These are phyloP conservation scores for Mitragyna speciosa DNA, from an alignment of 257 asterid genomes.

Conservation along the genomic window DNA sequence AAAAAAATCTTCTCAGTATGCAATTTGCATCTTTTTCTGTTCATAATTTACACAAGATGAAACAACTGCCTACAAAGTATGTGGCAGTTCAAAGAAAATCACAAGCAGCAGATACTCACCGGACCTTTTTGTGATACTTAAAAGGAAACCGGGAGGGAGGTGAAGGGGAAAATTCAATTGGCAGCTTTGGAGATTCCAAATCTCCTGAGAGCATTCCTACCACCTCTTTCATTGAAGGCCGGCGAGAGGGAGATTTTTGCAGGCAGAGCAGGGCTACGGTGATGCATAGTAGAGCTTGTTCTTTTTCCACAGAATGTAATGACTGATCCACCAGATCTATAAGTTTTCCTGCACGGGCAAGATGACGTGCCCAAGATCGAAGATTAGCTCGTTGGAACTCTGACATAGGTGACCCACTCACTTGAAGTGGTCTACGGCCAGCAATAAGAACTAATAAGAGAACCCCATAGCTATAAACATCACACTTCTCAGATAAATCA, in stretches of 20 bases:
- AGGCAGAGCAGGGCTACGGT: conserved; percentile 86
- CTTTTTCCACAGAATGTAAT: conserved; percentile 49
- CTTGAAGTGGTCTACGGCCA: conserved; percentile 95
- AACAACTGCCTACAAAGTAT: conserved; percentile 7
- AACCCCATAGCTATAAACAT: conserved; percentile 89
- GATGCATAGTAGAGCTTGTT: conserved; percentile 73
- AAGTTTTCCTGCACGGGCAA: conserved; percentile 94
- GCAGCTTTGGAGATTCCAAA: conserved; percentile 65
- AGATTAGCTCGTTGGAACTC: conserved; percentile 93
- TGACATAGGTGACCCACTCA: conserved; percentile 89
- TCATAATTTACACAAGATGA: conserved; percentile 2
- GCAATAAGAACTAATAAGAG: conserved; percentile 75
- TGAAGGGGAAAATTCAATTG: conserved; percentile 81
- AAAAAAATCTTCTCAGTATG: background rate
- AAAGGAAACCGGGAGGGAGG: conserved; percentile 58
- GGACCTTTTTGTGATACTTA: conserved; percentile 66
- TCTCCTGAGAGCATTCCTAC: conserved; percentile 77
- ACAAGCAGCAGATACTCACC: conserved; percentile 44
- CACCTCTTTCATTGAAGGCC: conserved; percentile 94
- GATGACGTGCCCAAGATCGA: conserved; percentile 87
- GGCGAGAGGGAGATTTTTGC: conserved; percentile 72
- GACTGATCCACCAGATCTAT: conserved; percentile 75
- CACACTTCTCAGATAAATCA: conserved; percentile 81
- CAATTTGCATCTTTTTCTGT: background rate
- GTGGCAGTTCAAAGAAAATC: conserved; percentile 13